These are phyloP conservation scores for Acrocalymma vagum DNA, from an alignment of 2,329 filamentous ascomycete species.

Conservation along the genomic window DNA sequence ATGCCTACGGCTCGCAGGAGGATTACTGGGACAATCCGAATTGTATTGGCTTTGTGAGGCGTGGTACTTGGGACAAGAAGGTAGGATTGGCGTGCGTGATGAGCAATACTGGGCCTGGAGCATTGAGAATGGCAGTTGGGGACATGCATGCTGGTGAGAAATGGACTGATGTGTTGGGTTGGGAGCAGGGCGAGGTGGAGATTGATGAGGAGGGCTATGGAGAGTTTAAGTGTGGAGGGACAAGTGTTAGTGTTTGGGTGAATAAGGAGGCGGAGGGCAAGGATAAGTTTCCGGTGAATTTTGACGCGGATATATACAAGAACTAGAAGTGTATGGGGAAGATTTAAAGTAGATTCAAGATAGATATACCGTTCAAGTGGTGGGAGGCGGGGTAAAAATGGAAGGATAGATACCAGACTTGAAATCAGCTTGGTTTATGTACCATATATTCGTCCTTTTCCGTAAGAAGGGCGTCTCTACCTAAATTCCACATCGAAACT, in stretches of 20 bases:
- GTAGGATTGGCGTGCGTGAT: conserved; percentile 60
- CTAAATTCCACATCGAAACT: no score
- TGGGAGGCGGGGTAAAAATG: no score
- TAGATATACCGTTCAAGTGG: no score
- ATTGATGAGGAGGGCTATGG: conserved; percentile 70
- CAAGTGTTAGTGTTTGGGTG: conserved; percentile 70
- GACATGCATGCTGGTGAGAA: conserved; percentile 64
- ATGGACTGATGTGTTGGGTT: conserved; percentile 70
- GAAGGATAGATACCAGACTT: no score
- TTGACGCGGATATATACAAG: conserved; percentile 45
- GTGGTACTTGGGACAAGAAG: conserved; percentile 62
- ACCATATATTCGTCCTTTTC: no score
- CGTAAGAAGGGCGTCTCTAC: no score
- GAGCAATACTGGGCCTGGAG: conserved; percentile 51
- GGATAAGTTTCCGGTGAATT: conserved; percentile 43
- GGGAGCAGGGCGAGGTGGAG: conserved; percentile 62
- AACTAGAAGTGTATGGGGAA: no score
- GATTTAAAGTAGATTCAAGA: no score
- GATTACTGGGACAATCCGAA: conserved; percentile 70
- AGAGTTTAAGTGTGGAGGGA: conserved; percentile 57
- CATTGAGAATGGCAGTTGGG: conserved; percentile 71
- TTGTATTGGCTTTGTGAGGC: conserved; percentile 69
- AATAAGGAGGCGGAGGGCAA: conserved; percentile 61
- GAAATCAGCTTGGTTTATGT: no score
- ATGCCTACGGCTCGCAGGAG: conserved; percentile 71